Base-by-base conservation (phyloP, 768 basidiomycete species). In the Lentinula aciculospora region DNA sequence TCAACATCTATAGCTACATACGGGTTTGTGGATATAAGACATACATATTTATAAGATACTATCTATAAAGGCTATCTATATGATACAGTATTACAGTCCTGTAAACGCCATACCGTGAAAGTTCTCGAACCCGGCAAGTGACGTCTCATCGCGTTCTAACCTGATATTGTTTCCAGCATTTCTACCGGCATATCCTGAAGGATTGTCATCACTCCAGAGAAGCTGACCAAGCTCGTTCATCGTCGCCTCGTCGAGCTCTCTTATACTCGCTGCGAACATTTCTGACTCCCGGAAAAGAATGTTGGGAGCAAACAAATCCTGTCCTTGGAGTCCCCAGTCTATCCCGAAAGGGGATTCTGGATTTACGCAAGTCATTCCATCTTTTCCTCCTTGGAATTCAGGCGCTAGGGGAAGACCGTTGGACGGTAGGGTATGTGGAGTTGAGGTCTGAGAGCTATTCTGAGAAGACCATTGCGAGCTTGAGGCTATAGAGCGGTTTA, bases 201-300 rank as follows among this genome's bases (percentile, higher is more conserved):
- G 17, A 15, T 8, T 39, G 1, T 56, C 56, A 25, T 46, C 56
- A 17, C 56, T 57, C 45, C 47, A 57, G 8, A 57, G 34, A 29
- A 57, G 31, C n/a, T 57, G 56, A 12, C 56, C 56, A 29, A 57
- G 34, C 34, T 57, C 56, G 15, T 29, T 40, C 44, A 57, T 57
- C 4, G 56, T 57, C 2, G 21, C 47, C 17, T 57, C 56, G 32
- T 57, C 56, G 21, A 57, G 34, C n/a, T 49, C 36, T 39, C 36
- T 57, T 25, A 47, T 44, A 25, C 54, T 40, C n/a, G 54, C 56
- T 9, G 34, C 44, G 36, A 57, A 57, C 44, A 57, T 57, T 10
- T 46, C 56, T 27, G 44, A 32, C 29, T 57, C 56, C 9, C 56
- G 27, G 36, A 57, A 57, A 5, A 57, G 46, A 15, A 57, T 46